phyloP scores from a whole-genome alignment of 73 alveolate species.

The Blepharisma japonicum region DNA sequence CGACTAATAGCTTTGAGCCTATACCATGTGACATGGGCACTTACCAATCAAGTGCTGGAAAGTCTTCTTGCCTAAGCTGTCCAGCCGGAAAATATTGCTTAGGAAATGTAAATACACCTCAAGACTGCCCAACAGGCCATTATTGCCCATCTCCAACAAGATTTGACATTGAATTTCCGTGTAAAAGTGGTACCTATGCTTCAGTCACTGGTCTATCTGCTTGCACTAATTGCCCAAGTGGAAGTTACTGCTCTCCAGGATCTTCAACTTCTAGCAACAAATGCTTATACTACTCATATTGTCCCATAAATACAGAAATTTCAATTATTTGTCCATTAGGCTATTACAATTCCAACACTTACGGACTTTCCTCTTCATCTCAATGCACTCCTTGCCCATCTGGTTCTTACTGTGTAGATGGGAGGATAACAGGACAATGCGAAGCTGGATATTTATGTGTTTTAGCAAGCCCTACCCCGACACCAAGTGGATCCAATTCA shows the following conservation, averaged over 20 bases:
- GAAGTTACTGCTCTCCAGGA: conserved; percentile 42
- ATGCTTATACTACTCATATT: conserved; percentile 38
- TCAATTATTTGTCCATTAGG: conserved; percentile 36
- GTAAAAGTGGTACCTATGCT: conserved; percentile 42
- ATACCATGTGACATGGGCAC: conserved; percentile 58
- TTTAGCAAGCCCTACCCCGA: conserved; percentile 33
- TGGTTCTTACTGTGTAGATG: conserved; percentile 59
- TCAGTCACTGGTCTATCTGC: conserved; percentile 30
- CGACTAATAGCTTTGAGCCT: conserved; percentile 38
- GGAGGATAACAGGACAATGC: conserved; percentile 40
- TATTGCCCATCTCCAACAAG: conserved; percentile 38
- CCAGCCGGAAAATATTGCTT: conserved; percentile 66
- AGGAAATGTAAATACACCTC: conserved; percentile 29
- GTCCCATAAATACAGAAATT: conserved; percentile 21
- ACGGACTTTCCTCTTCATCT: background rate
- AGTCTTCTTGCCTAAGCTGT: conserved; percentile 58
- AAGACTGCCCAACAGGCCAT: conserved; percentile 58
- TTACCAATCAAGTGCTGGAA: conserved; percentile 39
- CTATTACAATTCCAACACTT: conserved; percentile 25
- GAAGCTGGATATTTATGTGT: conserved; percentile 40
- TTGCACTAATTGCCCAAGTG: conserved; percentile 53
- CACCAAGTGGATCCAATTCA: conserved; percentile 39
- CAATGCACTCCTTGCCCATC: conserved; percentile 43
- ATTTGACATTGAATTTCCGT: conserved; percentile 19
- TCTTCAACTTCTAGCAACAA: conserved; percentile 26